Base-by-base conservation (phyloP, 768 basidiomycete species). In the Termitomyces sp. region DNA sequence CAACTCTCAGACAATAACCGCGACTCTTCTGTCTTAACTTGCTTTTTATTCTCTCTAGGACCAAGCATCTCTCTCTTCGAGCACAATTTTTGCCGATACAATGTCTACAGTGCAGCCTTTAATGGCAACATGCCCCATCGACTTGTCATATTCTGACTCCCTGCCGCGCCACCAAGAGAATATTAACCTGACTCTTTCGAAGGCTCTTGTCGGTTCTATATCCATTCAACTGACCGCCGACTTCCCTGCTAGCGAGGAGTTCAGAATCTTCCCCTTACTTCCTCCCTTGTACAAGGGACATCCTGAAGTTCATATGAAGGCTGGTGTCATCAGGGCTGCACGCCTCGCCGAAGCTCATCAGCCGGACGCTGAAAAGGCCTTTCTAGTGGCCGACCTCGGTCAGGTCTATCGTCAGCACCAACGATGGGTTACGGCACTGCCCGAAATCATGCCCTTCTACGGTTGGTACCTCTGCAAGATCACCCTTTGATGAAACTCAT, bases 371-470 rank as follows among this genome's bases (percentile, higher is more conserved):
- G 97, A 98, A 73, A 86, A 85, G 56, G 96, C 97, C 6, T 98
- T 98, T 72, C 97, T 98, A 65, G 95, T 97, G 12, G 94, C 90
- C 8, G 96, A 99, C 70, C 84, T 99, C 39, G 83, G 87, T 63
- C 81, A 88, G 61, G 89, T 98, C 3, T 97, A 90, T 69, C 75
- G 74, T 54, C 94, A 96, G 67, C 89, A 93, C 64, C 76, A 84
- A 63, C 81, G 91, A 51, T 99, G 96, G 96, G 76, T 77, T 54
- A 68, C 74, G 17, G 80, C 79, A 59, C 80, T 99, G 16, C 88
- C 91, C 3, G 82, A 89, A 53, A 85, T 98, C n/a, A 86, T 92
- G 62, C 94, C 94, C 7, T 96, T 91, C 75, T 98, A 95, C 72
- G 96, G 93, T 93, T 60, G 56, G 86, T 74, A 48, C 54, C 45